phyloP scores from a whole-genome alignment of 176 grass and related monocot genomes.

The Ensete glaucum region DNA sequence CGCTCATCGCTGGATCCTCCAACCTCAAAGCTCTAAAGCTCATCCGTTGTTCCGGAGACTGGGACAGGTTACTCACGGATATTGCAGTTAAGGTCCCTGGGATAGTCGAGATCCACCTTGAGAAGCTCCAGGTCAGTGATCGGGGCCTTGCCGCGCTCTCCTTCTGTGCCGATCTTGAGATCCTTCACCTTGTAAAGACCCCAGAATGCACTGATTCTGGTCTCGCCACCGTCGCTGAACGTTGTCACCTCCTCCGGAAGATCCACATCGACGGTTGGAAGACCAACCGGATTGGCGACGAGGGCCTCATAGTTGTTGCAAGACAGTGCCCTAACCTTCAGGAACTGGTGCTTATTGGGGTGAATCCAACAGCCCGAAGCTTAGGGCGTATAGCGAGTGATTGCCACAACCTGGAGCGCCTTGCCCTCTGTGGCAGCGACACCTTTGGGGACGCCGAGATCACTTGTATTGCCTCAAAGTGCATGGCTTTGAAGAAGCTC shows the following conservation, averaged over 20 bases:
- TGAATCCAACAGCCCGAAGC: not conserved
- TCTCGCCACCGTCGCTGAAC: not conserved
- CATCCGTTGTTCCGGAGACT: constrained; percentile 1
- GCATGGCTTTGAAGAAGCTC: constrained; percentile 5
- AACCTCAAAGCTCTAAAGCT: constrained; percentile 5
- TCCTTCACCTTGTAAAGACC: constrained; percentile 4
- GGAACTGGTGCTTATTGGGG: constrained; percentile 1
- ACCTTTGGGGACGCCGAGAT: constrained; percentile 9
- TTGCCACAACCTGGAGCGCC: not conserved
- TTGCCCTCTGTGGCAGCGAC: not conserved
- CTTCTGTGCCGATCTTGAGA: not conserved
- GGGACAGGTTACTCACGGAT: not conserved
- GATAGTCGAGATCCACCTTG: not conserved
- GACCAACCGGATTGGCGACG: constrained; percentile 7
- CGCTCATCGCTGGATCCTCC: not conserved
- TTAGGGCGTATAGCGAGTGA: not conserved
- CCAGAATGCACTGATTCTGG: constrained; percentile 4
- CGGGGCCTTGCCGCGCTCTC: not conserved
- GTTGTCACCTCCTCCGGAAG: constrained; percentile 5
- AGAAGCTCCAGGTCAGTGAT: constrained; percentile 14
- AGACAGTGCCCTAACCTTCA: not conserved
- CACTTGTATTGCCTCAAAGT: not conserved
- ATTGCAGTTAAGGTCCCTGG: not conserved
- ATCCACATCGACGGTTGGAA: constrained; percentile 4
- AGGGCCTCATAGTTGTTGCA: not conserved